Conservation (phyloP, 495 filamentous ascomycete genomes). For the Neurospora sp. region DNA sequence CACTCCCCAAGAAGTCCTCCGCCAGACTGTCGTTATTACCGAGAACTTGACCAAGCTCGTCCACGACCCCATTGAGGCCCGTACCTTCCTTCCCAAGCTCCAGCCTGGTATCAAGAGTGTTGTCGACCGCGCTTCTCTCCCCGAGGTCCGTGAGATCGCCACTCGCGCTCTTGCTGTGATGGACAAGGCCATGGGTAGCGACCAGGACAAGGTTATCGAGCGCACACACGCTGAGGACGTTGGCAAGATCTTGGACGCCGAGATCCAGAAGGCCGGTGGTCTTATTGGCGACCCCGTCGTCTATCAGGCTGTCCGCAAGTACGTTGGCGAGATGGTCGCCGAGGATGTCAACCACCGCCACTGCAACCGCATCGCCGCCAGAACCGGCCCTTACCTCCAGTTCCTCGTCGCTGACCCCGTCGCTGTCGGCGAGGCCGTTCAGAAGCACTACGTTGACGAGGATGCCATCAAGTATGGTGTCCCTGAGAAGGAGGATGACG, state of each 20-base stretch:
- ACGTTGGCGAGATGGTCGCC: constrained; percentile 76
- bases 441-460: constrained; percentile 65
- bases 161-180: constrained; percentile 76
- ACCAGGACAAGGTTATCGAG: constrained; percentile 53
- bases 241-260: constrained; percentile 56
- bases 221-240: constrained; percentile 68
- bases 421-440: constrained; percentile 52
- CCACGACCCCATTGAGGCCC: constrained; percentile 91
- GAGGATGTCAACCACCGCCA: constrained; percentile 83
- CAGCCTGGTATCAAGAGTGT: constrained; percentile 89
- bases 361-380: constrained; percentile 56
- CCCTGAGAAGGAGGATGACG: constrained; percentile 75
- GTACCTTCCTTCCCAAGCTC: constrained; percentile 92
- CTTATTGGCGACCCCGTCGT: constrained; percentile 52
- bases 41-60: constrained; percentile 98
- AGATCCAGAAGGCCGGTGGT: constrained; percentile 61
- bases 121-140: constrained; percentile 77
- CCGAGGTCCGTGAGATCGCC: constrained; percentile 88
- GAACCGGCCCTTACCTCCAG: constrained; percentile 63
- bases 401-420: constrained; percentile 50
- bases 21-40: constrained; percentile 94
- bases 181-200: constrained; percentile 83
- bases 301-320: constrained; percentile 58
- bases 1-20: constrained; percentile 87
- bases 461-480: constrained; percentile 80